A percentile compares a stretch with the other conserved stretches of the same genome.
These are phyloP conservation scores for Aegilops bicornis DNA, from an alignment of 176 grass and related monocot species.

Conservation along the genomic window DNA sequence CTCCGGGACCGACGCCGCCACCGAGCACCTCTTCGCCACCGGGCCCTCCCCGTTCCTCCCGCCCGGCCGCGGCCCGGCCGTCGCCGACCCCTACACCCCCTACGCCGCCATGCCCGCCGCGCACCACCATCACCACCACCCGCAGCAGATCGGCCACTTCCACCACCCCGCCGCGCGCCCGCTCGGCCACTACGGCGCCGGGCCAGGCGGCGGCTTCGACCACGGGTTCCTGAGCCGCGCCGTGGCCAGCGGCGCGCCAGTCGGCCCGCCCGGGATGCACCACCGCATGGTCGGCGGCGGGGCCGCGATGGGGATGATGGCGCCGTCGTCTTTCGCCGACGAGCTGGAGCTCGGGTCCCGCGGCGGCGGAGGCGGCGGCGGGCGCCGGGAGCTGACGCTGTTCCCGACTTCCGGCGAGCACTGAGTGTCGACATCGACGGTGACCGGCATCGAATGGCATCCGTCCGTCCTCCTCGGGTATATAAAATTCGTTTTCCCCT, in stretches of 20 bases:
- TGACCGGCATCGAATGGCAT: neutral
- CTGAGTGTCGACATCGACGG: conserved; percentile 30
- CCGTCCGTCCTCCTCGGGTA: conserved; percentile 43
- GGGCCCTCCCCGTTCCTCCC: conserved; percentile 67
- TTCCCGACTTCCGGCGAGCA: conserved; percentile 81
- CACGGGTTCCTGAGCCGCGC: conserved; percentile 68
- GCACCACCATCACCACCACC: conserved; percentile 74
- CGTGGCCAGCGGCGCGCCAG: conserved; percentile 25
- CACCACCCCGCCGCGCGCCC: conserved; percentile 69
- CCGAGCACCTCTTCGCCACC: conserved; percentile 82
- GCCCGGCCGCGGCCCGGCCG: conserved; percentile 26
- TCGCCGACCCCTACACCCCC: conserved; percentile 46
- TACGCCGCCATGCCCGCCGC: conserved; percentile 50
- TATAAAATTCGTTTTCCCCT: conserved; percentile 50
- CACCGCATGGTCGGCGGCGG: conserved; percentile 55
- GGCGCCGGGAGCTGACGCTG: conserved; percentile 73
- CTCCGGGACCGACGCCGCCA: conserved; percentile 64
- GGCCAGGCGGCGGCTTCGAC: conserved; percentile 47
- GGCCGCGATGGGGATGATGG: conserved; percentile 49
- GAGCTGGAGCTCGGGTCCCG: conserved; percentile 69
- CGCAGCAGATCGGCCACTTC: conserved; percentile 58
- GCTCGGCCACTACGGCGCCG: conserved; percentile 47
- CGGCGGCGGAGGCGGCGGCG: conserved; percentile 32
- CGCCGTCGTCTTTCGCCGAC: conserved; percentile 51
- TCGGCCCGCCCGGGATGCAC: conserved; percentile 67